These are phyloP conservation scores for Cryphonectria japonica DNA, from an alignment of 2,329 filamentous ascomycete species.

Conservation along the genomic window DNA sequence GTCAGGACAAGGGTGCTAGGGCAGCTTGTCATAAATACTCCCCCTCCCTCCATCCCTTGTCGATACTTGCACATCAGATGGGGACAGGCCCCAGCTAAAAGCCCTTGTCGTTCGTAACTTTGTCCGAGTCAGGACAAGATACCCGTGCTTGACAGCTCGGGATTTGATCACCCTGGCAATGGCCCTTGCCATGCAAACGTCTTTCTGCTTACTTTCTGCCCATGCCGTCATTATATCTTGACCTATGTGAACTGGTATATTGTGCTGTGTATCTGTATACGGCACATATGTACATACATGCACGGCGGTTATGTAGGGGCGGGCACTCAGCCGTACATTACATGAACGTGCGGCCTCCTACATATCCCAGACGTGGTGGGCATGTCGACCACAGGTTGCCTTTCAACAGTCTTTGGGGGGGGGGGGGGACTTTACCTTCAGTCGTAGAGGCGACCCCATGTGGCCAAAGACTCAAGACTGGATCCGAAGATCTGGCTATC, in stretches of 20 bases:
- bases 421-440: background rate
- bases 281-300: background rate
- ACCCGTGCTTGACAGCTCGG: conserved; percentile 3
- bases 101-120: background rate
- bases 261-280: background rate
- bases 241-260: background rate
- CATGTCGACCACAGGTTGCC: background rate
- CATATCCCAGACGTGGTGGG: background rate
- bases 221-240: background rate
- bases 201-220: background rate
- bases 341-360: background rate
- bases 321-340: background rate
- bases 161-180: background rate
- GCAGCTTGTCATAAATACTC: background rate
- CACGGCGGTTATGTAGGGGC: background rate
- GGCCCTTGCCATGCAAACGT: background rate
- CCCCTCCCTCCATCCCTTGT: background rate
- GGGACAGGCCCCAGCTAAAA: background rate
- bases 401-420: background rate
- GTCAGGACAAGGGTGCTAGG: background rate
- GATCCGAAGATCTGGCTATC: background rate
- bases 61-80: background rate
- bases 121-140: background rate
- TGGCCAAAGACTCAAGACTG: background rate
- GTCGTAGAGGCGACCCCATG: background rate